Evolutionary conservation across 139 green algal genomes (phyloP).

Genomic region (Chlamydomonas sphaeroides): DNA sequence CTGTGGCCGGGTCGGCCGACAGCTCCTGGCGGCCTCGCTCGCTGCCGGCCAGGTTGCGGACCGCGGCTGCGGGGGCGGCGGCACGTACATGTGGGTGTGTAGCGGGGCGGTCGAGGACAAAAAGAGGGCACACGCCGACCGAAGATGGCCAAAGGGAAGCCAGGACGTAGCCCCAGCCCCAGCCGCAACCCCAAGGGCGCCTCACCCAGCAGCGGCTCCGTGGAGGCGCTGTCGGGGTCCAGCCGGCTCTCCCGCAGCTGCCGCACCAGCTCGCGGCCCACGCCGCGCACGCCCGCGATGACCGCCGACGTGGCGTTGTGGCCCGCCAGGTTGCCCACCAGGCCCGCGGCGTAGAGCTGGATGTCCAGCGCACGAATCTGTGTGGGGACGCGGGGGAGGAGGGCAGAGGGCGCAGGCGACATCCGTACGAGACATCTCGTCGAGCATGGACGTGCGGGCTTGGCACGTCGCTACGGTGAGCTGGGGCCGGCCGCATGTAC

Average conservation of each 20-base stretch:
- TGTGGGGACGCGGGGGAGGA: background rate
- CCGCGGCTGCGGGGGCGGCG: background rate
- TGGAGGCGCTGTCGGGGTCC: background rate
- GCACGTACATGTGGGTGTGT: no score
- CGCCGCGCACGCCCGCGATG: conserved; percentile 16
- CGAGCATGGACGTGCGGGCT: no score
- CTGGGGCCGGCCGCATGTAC: no score
- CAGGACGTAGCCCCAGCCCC: background rate
- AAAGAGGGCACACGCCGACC: no score
- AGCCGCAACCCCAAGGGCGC: background rate
- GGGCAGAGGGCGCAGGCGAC: background rate
- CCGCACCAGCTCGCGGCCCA: conserved; percentile 35
- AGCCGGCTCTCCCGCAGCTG: conserved; percentile 26
- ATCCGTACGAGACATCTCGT: no score
- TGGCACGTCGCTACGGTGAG: no score
- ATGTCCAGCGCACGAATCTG: conserved; percentile 31
- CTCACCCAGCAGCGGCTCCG: conserved; percentile 34
- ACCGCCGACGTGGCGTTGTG: conserved; percentile 36
- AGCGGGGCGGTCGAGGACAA: no score
- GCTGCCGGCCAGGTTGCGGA: conserved; percentile 41
- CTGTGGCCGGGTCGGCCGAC: conserved; percentile 28
- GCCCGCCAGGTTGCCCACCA: conserved; percentile 47
- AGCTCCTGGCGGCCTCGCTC: conserved; percentile 41
- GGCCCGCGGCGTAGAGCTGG: conserved; percentile 33
- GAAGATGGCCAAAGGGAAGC: no score